Evolutionary conservation across 2,329 filamentous ascomycete species (phyloP).

Genomic region (Onygenales sp.): DNA sequence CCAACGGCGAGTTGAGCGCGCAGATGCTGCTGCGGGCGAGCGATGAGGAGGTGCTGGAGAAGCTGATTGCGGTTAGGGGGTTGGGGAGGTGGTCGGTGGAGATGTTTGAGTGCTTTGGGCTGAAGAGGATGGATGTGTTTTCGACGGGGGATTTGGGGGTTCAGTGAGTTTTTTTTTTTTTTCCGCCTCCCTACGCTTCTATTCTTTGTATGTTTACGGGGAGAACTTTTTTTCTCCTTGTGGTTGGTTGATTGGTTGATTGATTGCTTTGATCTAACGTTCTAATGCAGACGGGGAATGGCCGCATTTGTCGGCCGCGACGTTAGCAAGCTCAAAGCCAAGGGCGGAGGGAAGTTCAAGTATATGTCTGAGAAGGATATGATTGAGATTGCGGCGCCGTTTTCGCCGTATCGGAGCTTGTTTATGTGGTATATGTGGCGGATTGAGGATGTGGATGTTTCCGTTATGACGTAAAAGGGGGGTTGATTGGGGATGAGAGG

Average conservation of each 20-base stretch:
- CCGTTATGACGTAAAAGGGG: conserved; percentile 28
- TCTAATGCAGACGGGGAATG: conserved; percentile 59
- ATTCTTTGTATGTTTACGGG: too few species aligned
- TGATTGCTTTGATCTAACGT: not conserved
- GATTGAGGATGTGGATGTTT: conserved; percentile 67
- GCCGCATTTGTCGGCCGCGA: conserved; percentile 77
- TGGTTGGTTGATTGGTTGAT: not conserved
- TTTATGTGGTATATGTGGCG: conserved; percentile 99
- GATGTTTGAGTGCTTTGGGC: conserved; percentile 95
- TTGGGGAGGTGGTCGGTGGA: conserved; percentile 87
- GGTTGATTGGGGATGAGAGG: not conserved
- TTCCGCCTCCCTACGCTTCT: not conserved
- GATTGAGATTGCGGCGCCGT: conserved; percentile 68
- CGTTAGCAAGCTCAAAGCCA: conserved; percentile 70
- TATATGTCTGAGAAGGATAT: conserved; percentile 95
- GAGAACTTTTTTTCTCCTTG: not conserved
- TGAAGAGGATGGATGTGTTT: conserved; percentile 92
- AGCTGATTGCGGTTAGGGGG: conserved; percentile 75
- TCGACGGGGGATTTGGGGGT: conserved; percentile 86
- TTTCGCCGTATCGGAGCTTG: conserved; percentile 73
- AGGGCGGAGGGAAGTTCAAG: conserved; percentile 84
- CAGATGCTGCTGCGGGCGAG: conserved; percentile 65
- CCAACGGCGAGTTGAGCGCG: conserved; percentile 62
- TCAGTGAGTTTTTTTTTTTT: conserved; percentile 46
- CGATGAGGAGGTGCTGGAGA: conserved; percentile 78